These are phyloP conservation scores for Tremella fuciformis DNA, from an alignment of 768 basidiomycete species.

Conservation along the genomic window DNA sequence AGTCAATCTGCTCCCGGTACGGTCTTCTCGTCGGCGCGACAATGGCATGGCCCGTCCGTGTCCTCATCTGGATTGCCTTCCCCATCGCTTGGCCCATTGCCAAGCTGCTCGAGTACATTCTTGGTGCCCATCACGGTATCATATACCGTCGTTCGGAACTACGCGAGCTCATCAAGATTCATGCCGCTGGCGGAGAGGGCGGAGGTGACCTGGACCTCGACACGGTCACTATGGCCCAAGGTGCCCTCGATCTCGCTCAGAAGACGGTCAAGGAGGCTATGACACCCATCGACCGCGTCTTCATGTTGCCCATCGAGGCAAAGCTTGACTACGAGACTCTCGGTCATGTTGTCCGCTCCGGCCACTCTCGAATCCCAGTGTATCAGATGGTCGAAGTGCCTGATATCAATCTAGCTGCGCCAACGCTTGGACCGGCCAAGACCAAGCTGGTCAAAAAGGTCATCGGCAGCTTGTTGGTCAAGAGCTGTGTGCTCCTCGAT, in stretches of 20 bases:
- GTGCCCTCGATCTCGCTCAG: conserved; percentile 78
- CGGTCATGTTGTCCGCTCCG: conserved; percentile 70
- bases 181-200: conserved; percentile 63
- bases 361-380: conserved; percentile 81
- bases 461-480: conserved; percentile 79
- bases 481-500: conserved; percentile 79
- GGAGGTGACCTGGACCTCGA: conserved; percentile 83
- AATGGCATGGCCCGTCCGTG: conserved; percentile 68
- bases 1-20: conserved; percentile 86
- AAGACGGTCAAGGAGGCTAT: conserved; percentile 56
- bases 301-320: conserved; percentile 79
- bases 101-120: conserved; percentile 69
- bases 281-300: conserved; percentile 47
- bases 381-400: conserved; percentile 63
- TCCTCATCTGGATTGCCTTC: conserved; percentile 69
- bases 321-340: conserved; percentile 76
- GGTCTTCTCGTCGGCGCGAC: conserved; percentile 84
- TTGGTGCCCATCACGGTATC: conserved; percentile 84
- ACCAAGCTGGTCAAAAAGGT: conserved; percentile 69
- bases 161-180: conserved; percentile 87
- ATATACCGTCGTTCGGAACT: conserved; percentile 80
- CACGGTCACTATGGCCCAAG: conserved; percentile 85
- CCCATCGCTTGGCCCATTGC: conserved; percentile 78
- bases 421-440: conserved; percentile 22
- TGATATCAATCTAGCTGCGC: conserved; percentile 45